phyloP scores from a whole-genome alignment of 2,329 filamentous ascomycete genomes.

The Fusarium sublunatum region DNA sequence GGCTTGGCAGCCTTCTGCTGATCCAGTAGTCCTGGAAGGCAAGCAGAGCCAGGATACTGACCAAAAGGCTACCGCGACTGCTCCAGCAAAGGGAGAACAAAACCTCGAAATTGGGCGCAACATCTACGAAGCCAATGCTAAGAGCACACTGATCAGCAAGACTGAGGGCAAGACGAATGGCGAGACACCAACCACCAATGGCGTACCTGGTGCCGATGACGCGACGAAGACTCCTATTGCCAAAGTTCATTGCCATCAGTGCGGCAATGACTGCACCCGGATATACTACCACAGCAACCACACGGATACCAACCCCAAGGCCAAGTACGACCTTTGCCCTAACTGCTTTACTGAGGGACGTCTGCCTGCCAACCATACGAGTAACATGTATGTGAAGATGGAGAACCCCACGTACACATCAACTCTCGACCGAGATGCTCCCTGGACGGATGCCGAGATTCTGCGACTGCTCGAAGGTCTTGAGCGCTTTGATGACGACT shows the following conservation, averaged over 20 bases:
- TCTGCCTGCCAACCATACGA: constrained; percentile 81
- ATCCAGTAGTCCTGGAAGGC: constrained; percentile 72
- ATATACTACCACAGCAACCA: constrained; percentile 70
- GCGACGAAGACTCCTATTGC: constrained; percentile 73
- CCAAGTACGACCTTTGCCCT: constrained; percentile 89
- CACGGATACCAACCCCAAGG: constrained; percentile 69
- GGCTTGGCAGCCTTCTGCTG: constrained; percentile 90
- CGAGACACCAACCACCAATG: constrained; percentile 75
- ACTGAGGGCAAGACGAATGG: constrained; percentile 79
- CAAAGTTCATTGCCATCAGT: constrained; percentile 87
- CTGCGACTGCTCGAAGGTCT: constrained; percentile 90
- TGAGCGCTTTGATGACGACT: constrained; percentile 95
- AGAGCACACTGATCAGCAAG: constrained; percentile 77
- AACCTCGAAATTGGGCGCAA: constrained; percentile 95
- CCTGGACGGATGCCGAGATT: constrained; percentile 91
- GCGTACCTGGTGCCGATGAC: constrained; percentile 67
- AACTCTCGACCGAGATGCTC: constrained; percentile 82
- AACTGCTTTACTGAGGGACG: constrained; percentile 89
- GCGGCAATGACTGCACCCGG: constrained; percentile 86
- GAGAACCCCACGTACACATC: constrained; percentile 87
- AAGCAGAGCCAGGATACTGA: constrained; percentile 76
- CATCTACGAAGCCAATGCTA: constrained; percentile 92
- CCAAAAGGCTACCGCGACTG: constrained; percentile 72
- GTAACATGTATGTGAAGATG: constrained; percentile 85
- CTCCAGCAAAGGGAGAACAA: constrained; percentile 79